Conservation (phyloP, 108 stramenopile genomes). For the Fragilaria radians region DNA sequence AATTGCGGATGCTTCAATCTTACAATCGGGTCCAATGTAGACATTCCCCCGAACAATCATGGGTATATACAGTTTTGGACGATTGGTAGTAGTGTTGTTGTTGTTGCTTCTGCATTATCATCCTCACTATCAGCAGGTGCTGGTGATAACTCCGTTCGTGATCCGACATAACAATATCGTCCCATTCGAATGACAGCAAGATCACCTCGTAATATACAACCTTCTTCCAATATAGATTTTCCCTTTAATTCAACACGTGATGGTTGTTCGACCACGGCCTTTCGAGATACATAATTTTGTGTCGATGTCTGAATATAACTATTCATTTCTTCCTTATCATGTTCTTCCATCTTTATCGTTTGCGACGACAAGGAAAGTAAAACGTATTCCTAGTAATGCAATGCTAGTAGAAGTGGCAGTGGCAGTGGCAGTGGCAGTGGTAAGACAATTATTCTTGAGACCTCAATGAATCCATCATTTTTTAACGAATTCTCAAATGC, state of each 20-base stretch:
- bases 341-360: too few relatives aligned
- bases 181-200: slow-evolving; percentile 32
- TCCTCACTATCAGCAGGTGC: not conserved
- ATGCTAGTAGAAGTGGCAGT: too few relatives aligned
- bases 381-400: too few relatives aligned
- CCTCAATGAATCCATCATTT: too few relatives aligned
- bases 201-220: slow-evolving; percentile 32
- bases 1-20: slow-evolving; percentile 44
- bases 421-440: too few relatives aligned
- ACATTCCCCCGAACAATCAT: slow-evolving; percentile 38
- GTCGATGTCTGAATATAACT: slow-evolving; percentile 47
- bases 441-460: too few relatives aligned
- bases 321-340: not conserved
- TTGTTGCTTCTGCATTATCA: not conserved
- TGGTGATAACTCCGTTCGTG: slow-evolving; percentile 14
- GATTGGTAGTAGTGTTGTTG: not conserved
- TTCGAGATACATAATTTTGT: slow-evolving; percentile 37
- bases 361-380: too few relatives aligned
- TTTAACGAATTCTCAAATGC: too few relatives aligned
- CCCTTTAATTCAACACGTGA: slow-evolving; percentile 45
- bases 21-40: slow-evolving; percentile 30
- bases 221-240: slow-evolving; percentile 25
- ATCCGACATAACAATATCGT: slow-evolving; percentile 27
- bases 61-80: slow-evolving; percentile 24
- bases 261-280: slow-evolving; percentile 27